phyloP scores from a whole-genome alignment of 305 asterid species.

The Plantago lanceolata region DNA sequence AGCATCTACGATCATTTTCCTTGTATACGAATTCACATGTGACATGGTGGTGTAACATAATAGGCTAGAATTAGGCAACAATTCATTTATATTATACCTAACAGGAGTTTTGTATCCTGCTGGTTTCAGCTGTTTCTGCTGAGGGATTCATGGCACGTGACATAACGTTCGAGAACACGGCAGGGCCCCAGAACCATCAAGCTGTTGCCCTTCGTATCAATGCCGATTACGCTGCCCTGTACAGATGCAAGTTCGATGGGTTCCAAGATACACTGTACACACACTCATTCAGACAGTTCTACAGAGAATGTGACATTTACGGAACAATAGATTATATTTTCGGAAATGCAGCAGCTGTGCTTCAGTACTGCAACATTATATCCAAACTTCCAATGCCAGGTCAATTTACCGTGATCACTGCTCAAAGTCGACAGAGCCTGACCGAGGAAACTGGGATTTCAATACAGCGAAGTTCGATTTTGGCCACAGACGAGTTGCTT shows the following conservation, averaged over 20 bases:
- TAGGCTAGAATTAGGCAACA: too few relatives aligned
- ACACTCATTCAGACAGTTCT: constrained; percentile 51
- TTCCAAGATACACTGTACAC: constrained; percentile 55
- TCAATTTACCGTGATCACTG: constrained; percentile 66
- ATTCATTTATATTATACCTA: too few relatives aligned
- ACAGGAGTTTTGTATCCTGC: not conserved
- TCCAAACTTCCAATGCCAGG: constrained; percentile 64
- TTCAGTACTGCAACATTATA: constrained; percentile 70
- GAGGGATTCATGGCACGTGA: constrained; percentile 57
- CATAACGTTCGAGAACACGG: constrained; percentile 46
- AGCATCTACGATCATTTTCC: not conserved
- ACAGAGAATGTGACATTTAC: constrained; percentile 44
- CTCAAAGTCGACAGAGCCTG: constrained; percentile 50
- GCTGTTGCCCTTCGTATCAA: constrained; percentile 53
- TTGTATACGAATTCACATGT: too few relatives aligned
- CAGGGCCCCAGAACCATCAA: constrained; percentile 52
- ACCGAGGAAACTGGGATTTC: constrained; percentile 64
- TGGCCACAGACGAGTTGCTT: constrained; percentile 48
- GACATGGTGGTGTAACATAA: too few relatives aligned
- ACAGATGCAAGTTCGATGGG: constrained; percentile 44
- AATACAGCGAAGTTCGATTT: constrained; percentile 62
- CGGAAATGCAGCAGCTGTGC: constrained; percentile 58
- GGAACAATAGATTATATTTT: constrained; percentile 55
- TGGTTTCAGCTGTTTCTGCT: constrained; percentile 60
- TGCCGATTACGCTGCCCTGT: constrained; percentile 43